phyloP scores from a whole-genome alignment of 192 early-diverging fungal genomes.

The Powellomyces hirtus region DNA sequence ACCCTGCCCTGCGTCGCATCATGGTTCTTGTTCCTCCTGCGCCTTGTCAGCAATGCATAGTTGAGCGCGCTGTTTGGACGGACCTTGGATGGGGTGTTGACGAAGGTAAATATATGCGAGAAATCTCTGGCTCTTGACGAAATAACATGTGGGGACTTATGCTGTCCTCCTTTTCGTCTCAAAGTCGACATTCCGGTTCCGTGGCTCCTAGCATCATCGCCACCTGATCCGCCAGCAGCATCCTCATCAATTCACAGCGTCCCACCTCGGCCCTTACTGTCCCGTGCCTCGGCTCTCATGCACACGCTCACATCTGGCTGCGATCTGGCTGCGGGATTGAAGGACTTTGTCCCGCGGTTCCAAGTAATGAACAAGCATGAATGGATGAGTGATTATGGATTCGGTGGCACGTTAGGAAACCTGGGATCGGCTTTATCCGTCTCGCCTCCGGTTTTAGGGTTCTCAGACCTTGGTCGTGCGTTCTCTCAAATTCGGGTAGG shows the following conservation, averaged over 20 bases:
- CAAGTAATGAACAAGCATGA: not conserved
- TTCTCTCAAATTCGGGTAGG: too few relatives aligned
- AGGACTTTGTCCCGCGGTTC: conserved; percentile 11
- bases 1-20: not conserved
- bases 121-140: too few relatives aligned
- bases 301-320: conserved; percentile 18
- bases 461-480: too few relatives aligned
- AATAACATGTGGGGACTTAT: too few relatives aligned
- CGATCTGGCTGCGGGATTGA: conserved; percentile 4
- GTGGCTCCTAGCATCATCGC: not conserved
- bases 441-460: too few relatives aligned
- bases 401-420: too few relatives aligned
- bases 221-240: not conserved
- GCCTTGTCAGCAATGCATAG: conserved; percentile 9
- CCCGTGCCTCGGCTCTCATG: conserved; percentile 3
- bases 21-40: conserved; percentile 10
- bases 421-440: too few relatives aligned
- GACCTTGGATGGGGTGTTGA: conserved; percentile 2
- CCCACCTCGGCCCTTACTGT: not conserved
- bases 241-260: not conserved
- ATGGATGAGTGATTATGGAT: too few relatives aligned
- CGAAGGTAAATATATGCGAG: too few relatives aligned
- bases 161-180: not conserved
- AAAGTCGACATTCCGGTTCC: conserved; percentile 1
- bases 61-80: not conserved